Base-by-base conservation (phyloP, 2,329 filamentous ascomycete genomes). In the Helotiales sp. region DNA sequence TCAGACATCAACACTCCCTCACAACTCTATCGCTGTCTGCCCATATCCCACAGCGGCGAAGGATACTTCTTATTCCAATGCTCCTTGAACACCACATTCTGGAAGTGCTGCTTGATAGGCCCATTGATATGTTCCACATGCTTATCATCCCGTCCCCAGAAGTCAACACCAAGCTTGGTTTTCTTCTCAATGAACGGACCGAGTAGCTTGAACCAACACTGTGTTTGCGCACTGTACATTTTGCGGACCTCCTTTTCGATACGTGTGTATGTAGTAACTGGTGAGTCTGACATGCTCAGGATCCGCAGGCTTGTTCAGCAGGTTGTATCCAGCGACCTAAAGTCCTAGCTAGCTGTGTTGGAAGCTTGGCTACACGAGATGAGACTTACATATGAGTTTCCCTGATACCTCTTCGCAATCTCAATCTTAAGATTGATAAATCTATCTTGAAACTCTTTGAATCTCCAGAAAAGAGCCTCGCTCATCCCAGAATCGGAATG, bases 111-210 rank as follows among this genome's bases (percentile, higher is more conserved):
- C 4, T 79, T 71, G 7, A 83, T 77, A 0, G 80, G 80, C 4
- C 71, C 74, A 68, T 81, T 82, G 5, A 75, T 73, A 45, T 72
- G 75, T 49, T 80, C 73, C 1, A 81, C 79, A 17, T 55, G 49
- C 59, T 85, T 81, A 0, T 85, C 80, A 67, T 82, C 77, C 1
- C 78, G 75, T 0, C 84, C 86, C 86, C 86, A 88, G 28, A 82
- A 82, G 73, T 88, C 86, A 2, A 87, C 76, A 24, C 83, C 82
- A 1, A 86, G 77, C 0, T 73, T 71, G 11, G 81, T 79, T 74
- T 89, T 88, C 78, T 87, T 88, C 55, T 81, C 80, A 0, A 88
- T 74, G 63, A 88, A 86, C 0, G 82, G 80, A 28, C 78, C 73
- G 49, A 88, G 80, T 3, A 83, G 80, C 24, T 78, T 78, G 76